A percentile compares a stretch with the other conserved stretches of the same genome.
Evolutionary conservation across 768 basidiomycete genomes (phyloP).

Genomic region (Lactifluus pinguis): DNA sequence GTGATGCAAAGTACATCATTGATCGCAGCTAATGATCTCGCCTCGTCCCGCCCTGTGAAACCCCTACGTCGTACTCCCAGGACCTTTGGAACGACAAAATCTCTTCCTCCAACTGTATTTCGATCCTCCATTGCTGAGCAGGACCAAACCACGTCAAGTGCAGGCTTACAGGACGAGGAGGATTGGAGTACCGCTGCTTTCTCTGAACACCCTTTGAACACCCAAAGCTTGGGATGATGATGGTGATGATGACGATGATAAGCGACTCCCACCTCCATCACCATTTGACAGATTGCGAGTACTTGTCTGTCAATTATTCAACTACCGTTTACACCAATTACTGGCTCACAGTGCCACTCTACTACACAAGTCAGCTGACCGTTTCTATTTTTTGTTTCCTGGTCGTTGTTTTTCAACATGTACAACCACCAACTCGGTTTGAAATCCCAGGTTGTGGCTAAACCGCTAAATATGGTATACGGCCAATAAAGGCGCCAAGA

Average conservation of each 20-base stretch:
- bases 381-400: not conserved
- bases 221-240: conserved; percentile 2
- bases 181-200: conserved; percentile 18
- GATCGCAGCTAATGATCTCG: conserved; percentile 8
- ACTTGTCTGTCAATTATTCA: not conserved
- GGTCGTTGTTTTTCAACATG: not conserved
- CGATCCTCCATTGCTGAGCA: not conserved
- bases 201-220: not conserved
- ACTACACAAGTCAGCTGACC: not conserved
- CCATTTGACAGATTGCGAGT: not conserved
- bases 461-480: not conserved
- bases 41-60: conserved; percentile 28
- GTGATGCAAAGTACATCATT: conserved; percentile 4
- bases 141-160: not conserved
- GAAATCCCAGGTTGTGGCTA: not conserved
- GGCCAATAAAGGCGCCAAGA: not conserved
- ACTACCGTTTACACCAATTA: not conserved
- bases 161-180: conserved; percentile 13
- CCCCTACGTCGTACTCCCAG: conserved; percentile 29
- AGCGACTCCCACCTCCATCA: not conserved
- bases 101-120: conserved; percentile 15
- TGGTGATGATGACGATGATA: too few relatives aligned
- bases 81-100: conserved; percentile 14
- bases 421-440: not conserved
- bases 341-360: not conserved